Base-by-base conservation (phyloP, 306 rosid species). In the Dalbergia oliveri region DNA sequence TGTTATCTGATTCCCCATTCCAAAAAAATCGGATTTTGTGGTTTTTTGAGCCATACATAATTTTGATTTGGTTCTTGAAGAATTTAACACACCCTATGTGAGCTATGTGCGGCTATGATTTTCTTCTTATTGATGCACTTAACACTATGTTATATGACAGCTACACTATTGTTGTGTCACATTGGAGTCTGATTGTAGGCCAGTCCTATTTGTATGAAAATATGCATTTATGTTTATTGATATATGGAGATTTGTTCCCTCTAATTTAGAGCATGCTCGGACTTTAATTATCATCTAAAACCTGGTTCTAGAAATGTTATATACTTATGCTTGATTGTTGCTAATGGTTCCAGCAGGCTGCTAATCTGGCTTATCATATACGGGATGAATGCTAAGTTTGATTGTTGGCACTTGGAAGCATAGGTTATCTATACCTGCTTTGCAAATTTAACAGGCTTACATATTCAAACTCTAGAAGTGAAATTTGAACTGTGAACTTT, bases 321-420 rank as follows among this genome's bases (percentile, higher is more conserved):
- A 54, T 6, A 7, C 21, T 54, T n/a, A 23, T 57, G 61, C 19
- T 34, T 80, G 67, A n/a, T 79, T 75, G 63, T 80, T 50, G 13
- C 37, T 2, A 50, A 56, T 70, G 69, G 60, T 71, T 80, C 49
- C 26, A 5, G 82, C 26, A 5, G 82, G 71, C 71, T 45, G 70
- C 58, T 64, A 54, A 66, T 23, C 60, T 5, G 19, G 23, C 16
- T 60, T 75, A 23, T 11, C 69, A 62, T 60, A 43, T 69, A 21
- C 26, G 43, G 66, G 67, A 70, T 35, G 39, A 23, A 16, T 50
- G 31, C 50, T 16, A 23, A 35, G 39, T 70, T 50, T 61, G 54
- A 18, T 47, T 72, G 54, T 50, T 50, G 57, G 57, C 57, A 50
- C 57, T 60, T 49, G 62, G 26, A 6, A 47, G 47, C 78, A 13